Conservation (phyloP, 306 rosid genomes). For the Abrus precatorius region DNA sequence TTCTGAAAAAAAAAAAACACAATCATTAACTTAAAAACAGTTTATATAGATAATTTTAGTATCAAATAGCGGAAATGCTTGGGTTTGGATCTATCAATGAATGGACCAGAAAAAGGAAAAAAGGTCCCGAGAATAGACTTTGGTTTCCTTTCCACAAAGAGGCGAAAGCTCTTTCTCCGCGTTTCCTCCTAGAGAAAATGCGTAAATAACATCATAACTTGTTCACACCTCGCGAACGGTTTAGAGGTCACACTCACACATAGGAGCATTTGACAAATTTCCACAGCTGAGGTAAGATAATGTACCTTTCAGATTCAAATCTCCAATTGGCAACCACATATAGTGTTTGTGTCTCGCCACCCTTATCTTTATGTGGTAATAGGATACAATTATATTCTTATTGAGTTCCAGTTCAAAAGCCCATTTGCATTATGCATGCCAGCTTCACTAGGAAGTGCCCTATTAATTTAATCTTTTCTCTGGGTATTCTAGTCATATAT, state of each 20-base stretch:
- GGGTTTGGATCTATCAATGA: neutral
- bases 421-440: constrained; percentile 48
- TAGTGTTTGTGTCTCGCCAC: constrained; percentile 15
- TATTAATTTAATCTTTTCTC: constrained; percentile 17
- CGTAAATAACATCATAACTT: neutral
- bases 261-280: constrained; percentile 26
- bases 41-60: neutral
- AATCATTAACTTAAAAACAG: neutral
- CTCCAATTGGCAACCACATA: neutral
- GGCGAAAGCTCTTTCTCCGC: neutral
- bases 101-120: neutral
- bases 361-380: constrained; percentile 32
- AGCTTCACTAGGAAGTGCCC: constrained; percentile 40
- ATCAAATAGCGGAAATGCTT: neutral
- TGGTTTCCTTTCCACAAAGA: neutral
- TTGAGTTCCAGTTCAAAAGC: constrained; percentile 45
- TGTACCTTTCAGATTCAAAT: constrained; percentile 10
- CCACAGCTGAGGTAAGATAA: neutral
- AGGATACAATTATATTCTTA: neutral
- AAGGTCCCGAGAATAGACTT: neutral
- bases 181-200: neutral
- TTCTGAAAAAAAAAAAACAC: neutral
- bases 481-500: neutral
- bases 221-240: neutral
- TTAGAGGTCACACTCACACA: constrained; percentile 1